These are phyloP conservation scores for Cladophialophora yegresii DNA, from an alignment of 2,329 filamentous ascomycete species.

Conservation along the genomic window DNA sequence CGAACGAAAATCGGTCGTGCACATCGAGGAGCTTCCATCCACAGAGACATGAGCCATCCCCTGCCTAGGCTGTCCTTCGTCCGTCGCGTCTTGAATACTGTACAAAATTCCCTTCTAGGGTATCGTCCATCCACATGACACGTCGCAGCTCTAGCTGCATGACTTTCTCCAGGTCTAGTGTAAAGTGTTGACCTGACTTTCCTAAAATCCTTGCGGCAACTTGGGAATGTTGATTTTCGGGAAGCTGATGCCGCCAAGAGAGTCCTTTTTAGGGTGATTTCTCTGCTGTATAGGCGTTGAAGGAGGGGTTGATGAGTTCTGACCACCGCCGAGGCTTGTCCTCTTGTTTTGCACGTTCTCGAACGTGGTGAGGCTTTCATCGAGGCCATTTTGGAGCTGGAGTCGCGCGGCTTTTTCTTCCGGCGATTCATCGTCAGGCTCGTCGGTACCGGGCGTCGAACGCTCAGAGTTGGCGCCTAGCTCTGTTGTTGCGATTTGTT, in stretches of 20 bases:
- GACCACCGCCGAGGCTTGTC: constrained; percentile 13
- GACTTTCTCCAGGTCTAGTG: constrained; percentile 18
- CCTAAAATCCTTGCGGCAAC: constrained; percentile 35
- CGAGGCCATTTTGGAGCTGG: constrained; percentile 32
- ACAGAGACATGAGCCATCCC: neutral
- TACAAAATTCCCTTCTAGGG: neutral
- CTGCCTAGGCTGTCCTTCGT: neutral
- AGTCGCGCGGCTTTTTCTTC: constrained; percentile 23
- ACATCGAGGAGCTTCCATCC: neutral
- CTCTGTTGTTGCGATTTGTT: neutral
- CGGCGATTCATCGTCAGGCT: constrained; percentile 14
- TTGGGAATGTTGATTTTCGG: constrained; percentile 36
- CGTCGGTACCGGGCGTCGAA: constrained; percentile 17
- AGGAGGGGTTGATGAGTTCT: constrained; percentile 24
- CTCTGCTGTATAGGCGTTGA: constrained; percentile 29
- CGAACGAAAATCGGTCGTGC: neutral
- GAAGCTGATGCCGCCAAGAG: constrained; percentile 29
- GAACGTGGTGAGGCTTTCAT: constrained; percentile 36
- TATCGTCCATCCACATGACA: neutral
- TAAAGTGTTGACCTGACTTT: constrained; percentile 33
- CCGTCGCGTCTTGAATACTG: neutral
- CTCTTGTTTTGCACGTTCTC: constrained; percentile 31
- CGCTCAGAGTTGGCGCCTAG: neutral
- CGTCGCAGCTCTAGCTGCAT: neutral
- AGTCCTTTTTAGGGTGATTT: constrained; percentile 21